Percentiles rank a stretch among this genome's conserved stretches.
phyloP scores from a whole-genome alignment of 805 yeast genomes.

The Jamesozyma jinghongensis region DNA sequence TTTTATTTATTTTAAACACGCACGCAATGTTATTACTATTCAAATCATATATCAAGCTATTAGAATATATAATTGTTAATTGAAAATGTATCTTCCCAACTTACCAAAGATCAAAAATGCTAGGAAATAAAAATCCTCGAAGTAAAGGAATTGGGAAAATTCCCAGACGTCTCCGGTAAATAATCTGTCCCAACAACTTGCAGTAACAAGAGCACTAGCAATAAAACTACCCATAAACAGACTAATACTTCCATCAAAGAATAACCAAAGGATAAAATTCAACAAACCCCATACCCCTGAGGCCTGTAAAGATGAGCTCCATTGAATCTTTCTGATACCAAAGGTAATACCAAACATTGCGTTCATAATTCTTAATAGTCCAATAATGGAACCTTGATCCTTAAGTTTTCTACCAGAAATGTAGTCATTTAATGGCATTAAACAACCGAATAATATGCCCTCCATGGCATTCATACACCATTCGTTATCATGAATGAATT shows the following conservation, averaged over 20 bases:
- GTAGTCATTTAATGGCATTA: conserved; percentile 38
- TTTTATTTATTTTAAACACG: too few relatives aligned
- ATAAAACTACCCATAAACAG: conserved; percentile 45
- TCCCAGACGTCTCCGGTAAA: conserved; percentile 14
- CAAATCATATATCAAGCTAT: too few relatives aligned
- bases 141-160: conserved; percentile 13
- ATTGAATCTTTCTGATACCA: conserved; percentile 59
- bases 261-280: conserved; percentile 58
- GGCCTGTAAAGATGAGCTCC: conserved; percentile 60
- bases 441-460: conserved; percentile 50
- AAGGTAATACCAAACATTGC: conserved; percentile 64
- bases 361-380: conserved; percentile 29
- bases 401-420: conserved; percentile 8
- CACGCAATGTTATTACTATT: too few relatives aligned
- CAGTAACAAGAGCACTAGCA: conserved; percentile 13
- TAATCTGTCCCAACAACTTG: conserved; percentile 17
- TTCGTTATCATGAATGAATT: conserved; percentile 1
- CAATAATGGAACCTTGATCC: conserved; percentile 4
- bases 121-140: conserved; percentile 50
- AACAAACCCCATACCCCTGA: conserved; percentile 52
- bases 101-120: conserved; percentile 62
- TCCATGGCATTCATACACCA: conserved; percentile 35
- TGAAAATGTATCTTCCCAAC: conserved; percentile 48
- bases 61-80: conserved; percentile 4
- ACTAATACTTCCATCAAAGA: conserved; percentile 52